Conservation (phyloP, 1,139 yeast species). For the Pichia sp. region DNA sequence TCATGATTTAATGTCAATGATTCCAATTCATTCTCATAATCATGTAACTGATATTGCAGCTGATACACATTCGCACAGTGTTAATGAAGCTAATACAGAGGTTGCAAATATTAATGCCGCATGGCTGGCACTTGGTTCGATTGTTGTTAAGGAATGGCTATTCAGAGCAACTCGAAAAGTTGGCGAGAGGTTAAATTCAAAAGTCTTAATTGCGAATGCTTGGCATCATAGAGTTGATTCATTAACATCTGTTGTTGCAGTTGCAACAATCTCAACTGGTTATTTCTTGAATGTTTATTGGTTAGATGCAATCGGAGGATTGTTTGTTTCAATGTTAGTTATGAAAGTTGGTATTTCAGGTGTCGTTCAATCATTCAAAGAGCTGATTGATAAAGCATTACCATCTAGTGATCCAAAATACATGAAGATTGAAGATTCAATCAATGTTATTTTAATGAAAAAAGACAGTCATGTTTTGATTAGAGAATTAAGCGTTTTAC, state of each 20-base stretch:
- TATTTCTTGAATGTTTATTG: conserved; percentile 69
- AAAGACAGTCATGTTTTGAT: conserved; percentile 33
- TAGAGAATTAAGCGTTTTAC: conserved; percentile 47
- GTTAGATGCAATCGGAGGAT: conserved; percentile 88
- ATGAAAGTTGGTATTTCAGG: conserved; percentile 82
- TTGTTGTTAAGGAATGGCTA: conserved; percentile 78
- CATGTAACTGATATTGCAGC: conserved; percentile 26
- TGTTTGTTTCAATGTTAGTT: conserved; percentile 73
- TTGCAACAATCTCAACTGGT: conserved; percentile 82
- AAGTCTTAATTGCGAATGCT: conserved; percentile 90
- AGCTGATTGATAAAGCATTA: conserved; percentile 60
- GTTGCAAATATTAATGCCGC: conserved; percentile 73
- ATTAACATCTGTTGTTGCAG: conserved; percentile 83
- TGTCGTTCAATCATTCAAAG: conserved; percentile 60
- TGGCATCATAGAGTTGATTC: conserved; percentile 99
- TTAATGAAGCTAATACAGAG: conserved; percentile 12
- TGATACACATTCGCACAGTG: conserved; percentile 11
- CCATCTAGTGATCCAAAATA: conserved; percentile 37
- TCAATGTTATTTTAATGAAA: conserved; percentile 33
- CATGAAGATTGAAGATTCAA: conserved; percentile 32
- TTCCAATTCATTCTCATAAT: conserved; percentile 49
- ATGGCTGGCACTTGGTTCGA: conserved; percentile 89
- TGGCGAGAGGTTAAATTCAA: conserved; percentile 71
- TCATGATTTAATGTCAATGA: conserved; percentile 37
- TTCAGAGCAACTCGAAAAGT: conserved; percentile 75